Evolutionary conservation across 1,284 basidiomycete genomes (phyloP).

Genomic region (Rhodotorula sp.): DNA sequence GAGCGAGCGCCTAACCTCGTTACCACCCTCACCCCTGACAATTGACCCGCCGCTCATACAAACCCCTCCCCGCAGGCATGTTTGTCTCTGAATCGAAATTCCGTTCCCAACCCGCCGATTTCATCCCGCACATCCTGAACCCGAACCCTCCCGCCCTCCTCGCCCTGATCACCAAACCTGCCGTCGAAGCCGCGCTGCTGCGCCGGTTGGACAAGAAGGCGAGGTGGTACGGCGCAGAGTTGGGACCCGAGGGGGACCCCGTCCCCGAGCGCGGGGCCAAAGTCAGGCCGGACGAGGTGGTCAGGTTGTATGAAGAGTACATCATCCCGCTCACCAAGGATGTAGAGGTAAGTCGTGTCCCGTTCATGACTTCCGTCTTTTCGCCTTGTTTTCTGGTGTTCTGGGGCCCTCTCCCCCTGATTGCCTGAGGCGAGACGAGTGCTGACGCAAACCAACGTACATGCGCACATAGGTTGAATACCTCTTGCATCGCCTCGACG

Average conservation of each 20-base stretch:
- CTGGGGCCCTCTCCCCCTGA: too few species aligned
- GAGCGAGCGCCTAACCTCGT: too few species aligned
- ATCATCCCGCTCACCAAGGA: slow-evolving; percentile 98
- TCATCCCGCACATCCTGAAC: slow-evolving; percentile 82
- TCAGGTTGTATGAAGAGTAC: slow-evolving; percentile 86
- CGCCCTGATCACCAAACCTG: slow-evolving; percentile 89
- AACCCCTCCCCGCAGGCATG: slow-evolving; percentile 65
- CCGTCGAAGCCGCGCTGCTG: slow-evolving; percentile 86
- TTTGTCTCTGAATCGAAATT: slow-evolving; percentile 99
- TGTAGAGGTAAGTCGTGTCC: slow-evolving; percentile 72
- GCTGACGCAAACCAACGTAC: background rate
- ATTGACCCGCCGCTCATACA: too few species aligned
- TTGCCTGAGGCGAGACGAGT: background rate
- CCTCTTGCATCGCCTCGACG: slow-evolving; percentile 77
- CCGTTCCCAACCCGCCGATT: slow-evolving; percentile 73
- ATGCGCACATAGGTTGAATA: slow-evolving; percentile 72
- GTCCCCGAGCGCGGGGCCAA: slow-evolving; percentile 46
- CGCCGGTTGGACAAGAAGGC: slow-evolving; percentile 86
- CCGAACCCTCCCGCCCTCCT: slow-evolving; percentile 69
- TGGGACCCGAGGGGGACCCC: slow-evolving; percentile 68
- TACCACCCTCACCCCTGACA: too few species aligned
- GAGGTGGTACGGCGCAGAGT: slow-evolving; percentile 84
- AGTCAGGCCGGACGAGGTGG: slow-evolving; percentile 89
- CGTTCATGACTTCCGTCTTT: background rate
- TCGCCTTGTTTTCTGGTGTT: background rate